A percentile compares a stretch with the other conserved stretches of the same genome.
Conservation (phyloP, 768 basidiomycete species). For the Infundibulicybe gibba region DNA sequence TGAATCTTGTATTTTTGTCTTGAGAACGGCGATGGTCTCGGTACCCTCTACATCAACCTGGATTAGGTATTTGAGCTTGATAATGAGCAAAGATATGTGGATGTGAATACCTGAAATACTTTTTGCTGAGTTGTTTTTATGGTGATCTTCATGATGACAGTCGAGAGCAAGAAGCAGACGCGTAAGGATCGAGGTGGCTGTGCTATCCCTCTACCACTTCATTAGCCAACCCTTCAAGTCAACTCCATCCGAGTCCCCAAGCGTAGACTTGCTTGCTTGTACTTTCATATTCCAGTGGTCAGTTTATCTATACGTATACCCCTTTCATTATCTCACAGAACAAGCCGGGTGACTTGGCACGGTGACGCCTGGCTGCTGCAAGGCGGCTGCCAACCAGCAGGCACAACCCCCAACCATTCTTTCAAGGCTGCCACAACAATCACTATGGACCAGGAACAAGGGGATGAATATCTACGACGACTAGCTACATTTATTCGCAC, state of each 20-base stretch:
- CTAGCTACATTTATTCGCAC: conserved; percentile 68
- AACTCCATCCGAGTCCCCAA: no score
- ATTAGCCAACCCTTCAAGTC: no score
- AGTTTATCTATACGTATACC: no score
- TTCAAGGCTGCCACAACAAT: conserved; percentile 2
- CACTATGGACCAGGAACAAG: conserved; percentile 46
- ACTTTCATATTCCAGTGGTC: no score
- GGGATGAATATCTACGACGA: conserved; percentile 73
- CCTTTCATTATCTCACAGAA: no score
- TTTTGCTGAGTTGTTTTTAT: conserved; percentile 95
- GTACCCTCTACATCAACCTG: conserved; percentile 75
- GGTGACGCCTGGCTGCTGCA: not conserved
- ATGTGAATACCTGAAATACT: conserved; percentile 62
- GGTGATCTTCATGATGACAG: conserved; percentile 79
- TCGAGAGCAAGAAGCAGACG: conserved; percentile 14
- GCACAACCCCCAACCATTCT: conserved; percentile 11
- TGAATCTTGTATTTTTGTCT: conserved; percentile 73
- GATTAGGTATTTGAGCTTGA: not conserved
- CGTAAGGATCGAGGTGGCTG: no score
- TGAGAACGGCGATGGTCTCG: conserved; percentile 76
- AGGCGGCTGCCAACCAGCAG: conserved; percentile 4
- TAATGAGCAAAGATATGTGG: not conserved
- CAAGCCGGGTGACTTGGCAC: no score
- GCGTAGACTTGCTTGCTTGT: no score
- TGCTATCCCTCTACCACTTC: conserved; percentile 9